These are phyloP conservation scores for Starmerella bacillaris DNA, from an alignment of 805 yeast species.

Conservation along the genomic window DNA sequence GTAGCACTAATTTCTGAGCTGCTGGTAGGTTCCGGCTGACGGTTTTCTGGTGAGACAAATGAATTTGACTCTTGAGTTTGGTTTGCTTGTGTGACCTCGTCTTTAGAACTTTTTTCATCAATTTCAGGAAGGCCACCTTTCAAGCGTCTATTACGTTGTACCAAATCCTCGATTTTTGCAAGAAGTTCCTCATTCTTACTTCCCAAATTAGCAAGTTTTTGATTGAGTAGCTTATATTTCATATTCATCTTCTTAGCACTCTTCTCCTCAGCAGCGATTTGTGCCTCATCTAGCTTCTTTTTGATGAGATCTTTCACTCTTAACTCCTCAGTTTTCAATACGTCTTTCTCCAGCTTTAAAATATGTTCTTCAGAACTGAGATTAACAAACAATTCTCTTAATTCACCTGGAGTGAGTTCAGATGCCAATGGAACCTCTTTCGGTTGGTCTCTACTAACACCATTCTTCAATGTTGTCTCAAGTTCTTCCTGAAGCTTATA, in stretches of 20 bases:
- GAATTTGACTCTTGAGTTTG: no score
- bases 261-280: conserved; percentile 9
- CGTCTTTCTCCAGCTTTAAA: conserved; percentile 5
- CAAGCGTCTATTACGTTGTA: not conserved
- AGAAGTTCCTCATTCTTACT: conserved; percentile 21
- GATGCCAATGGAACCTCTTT: not conserved
- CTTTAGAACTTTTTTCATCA: no score
- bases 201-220: conserved; percentile 36
- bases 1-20: no score
- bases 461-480: no score
- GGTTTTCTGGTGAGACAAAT: no score
- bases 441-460: not conserved
- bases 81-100: no score
- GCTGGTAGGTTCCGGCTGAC: no score
- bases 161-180: not conserved
- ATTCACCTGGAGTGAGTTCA: no score
- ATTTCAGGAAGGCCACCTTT: not conserved
- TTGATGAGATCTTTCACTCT: conserved; percentile 12
- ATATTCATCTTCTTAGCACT: conserved; percentile 13
- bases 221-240: conserved; percentile 30
- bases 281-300: conserved; percentile 6
- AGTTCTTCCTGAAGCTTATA: no score
- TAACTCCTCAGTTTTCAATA: conserved; percentile 11
- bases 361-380: conserved; percentile 4
- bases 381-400: no score